Evolutionary conservation across 1,284 basidiomycete genomes (phyloP).

Genomic region (Leccinum ambiguum): DNA sequence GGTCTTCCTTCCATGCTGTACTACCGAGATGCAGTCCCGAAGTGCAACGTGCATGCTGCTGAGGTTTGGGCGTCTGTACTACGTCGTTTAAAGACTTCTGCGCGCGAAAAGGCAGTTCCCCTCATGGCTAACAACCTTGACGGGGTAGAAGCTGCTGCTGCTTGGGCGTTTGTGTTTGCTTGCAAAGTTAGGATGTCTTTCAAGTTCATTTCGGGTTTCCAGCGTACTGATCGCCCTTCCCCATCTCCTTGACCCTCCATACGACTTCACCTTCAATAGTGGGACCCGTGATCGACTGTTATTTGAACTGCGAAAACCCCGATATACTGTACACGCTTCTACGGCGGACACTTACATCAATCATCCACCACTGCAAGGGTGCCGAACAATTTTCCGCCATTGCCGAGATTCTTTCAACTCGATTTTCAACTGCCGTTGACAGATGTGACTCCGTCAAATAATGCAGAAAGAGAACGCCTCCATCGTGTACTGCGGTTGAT

Average conservation of each 20-base stretch:
- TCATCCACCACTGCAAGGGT: slow-evolving; percentile 78
- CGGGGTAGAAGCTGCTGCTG: slow-evolving; percentile 55
- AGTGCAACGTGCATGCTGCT: slow-evolving; percentile 64
- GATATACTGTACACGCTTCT: slow-evolving; percentile 54
- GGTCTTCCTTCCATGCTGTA: slow-evolving; percentile 48
- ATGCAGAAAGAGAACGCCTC: slow-evolving; percentile 29
- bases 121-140: slow-evolving; percentile 47
- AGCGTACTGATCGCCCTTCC: slow-evolving; percentile 8
- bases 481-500: slow-evolving; percentile 47
- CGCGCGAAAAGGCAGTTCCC: slow-evolving; percentile 50
- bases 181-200: slow-evolving; percentile 56
- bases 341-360: slow-evolving; percentile 72
- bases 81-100: slow-evolving; percentile 56
- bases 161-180: slow-evolving; percentile 68
- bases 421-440: slow-evolving; percentile 28
- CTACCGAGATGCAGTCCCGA: slow-evolving; percentile 63
- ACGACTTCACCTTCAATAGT: slow-evolving; percentile 70
- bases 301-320: slow-evolving; percentile 46
- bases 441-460: slow-evolving; percentile 11
- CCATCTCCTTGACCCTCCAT: slow-evolving; percentile 74
- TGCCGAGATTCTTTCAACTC: slow-evolving; percentile 50
- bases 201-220: slow-evolving; percentile 1
- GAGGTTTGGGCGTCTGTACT: slow-evolving; percentile 78
- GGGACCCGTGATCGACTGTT: slow-evolving; percentile 49
- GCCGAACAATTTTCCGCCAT: slow-evolving; percentile 63